A percentile compares a stretch with the other conserved stretches of the same genome.
phyloP scores from a whole-genome alignment of 2,329 filamentous ascomycete genomes.

The Calonectria henricotiae region DNA sequence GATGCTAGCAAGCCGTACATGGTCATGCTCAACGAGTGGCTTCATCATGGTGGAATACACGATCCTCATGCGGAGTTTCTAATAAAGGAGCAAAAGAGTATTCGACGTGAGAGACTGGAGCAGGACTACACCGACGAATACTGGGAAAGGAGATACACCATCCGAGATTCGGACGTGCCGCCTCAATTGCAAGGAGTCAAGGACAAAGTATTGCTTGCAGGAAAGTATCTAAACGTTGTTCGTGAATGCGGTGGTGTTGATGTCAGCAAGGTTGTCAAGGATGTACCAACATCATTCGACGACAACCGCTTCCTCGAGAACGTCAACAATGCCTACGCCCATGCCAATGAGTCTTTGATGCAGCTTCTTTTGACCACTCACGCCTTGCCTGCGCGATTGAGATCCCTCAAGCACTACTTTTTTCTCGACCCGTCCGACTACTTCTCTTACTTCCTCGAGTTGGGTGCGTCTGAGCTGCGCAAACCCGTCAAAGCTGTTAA shows the following conservation, averaged over 20 bases:
- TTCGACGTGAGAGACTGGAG: constrained; percentile 90
- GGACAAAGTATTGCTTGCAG: constrained; percentile 94
- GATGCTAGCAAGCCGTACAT: constrained; percentile 97
- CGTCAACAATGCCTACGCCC: constrained; percentile 93
- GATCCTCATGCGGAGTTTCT: constrained; percentile 96
- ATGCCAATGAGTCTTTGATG: constrained; percentile 94
- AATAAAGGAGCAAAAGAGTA: constrained; percentile 96
- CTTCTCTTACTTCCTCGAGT: constrained; percentile 97
- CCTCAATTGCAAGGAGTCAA: constrained; percentile 93
- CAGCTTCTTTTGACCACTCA: constrained; percentile 94
- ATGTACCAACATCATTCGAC: constrained; percentile 94
- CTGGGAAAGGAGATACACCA: constrained; percentile 97
- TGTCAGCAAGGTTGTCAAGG: constrained; percentile 87
- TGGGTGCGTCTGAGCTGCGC: constrained; percentile 89
- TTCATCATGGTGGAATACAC: constrained; percentile 95
- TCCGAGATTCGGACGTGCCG: constrained; percentile 91
- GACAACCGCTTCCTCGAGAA: constrained; percentile 95
- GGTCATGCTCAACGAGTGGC: constrained; percentile 98
- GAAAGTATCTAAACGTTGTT: constrained; percentile 98
- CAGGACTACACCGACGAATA: constrained; percentile 99
- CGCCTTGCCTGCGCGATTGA: constrained; percentile 87
- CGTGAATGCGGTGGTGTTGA: constrained; percentile 97
- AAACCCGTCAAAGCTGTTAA: constrained; percentile 93
- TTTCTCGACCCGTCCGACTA: constrained; percentile 98
- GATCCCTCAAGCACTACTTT: constrained; percentile 98